phyloP scores from a whole-genome alignment of 208 protist species.

The Leishmania turanica region DNA sequence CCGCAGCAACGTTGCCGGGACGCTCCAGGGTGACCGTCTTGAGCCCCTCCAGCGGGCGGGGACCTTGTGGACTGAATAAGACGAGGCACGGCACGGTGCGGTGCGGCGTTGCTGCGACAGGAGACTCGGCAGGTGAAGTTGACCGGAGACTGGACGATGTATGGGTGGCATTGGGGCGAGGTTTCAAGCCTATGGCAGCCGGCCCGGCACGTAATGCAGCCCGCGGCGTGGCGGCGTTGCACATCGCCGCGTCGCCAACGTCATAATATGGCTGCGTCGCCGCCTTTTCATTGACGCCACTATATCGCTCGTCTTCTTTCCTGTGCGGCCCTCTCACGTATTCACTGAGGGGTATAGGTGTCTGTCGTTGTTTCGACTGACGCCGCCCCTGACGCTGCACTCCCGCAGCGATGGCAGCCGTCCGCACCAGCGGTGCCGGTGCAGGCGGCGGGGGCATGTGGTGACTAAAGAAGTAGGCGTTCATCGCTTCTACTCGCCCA shows the following conservation, averaged over 20 bases:
- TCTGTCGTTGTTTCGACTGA: neutral
- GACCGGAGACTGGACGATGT: neutral
- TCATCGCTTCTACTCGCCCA: constrained; percentile 11
- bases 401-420: neutral
- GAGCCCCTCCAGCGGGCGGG: constrained; percentile 64
- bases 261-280: neutral
- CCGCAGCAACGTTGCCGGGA: neutral
- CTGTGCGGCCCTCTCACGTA: neutral
- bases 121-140: neutral
- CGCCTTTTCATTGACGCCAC: neutral
- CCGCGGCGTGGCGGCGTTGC: neutral
- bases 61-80: constrained; percentile 80
- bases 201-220: neutral
- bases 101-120: neutral
- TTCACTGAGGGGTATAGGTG: neutral
- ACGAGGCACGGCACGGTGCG: constrained; percentile 37
- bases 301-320: neutral
- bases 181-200: neutral
- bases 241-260: neutral
- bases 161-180: too few relatives aligned
- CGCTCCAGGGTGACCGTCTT: constrained; percentile 27
- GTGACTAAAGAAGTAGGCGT: constrained; percentile 35
- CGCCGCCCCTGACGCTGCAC: neutral
- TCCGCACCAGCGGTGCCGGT: neutral
- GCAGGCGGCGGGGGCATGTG: neutral